Base-by-base conservation (phyloP, 148 eudicot genomes). In the Rhododendron kiyosumense region DNA sequence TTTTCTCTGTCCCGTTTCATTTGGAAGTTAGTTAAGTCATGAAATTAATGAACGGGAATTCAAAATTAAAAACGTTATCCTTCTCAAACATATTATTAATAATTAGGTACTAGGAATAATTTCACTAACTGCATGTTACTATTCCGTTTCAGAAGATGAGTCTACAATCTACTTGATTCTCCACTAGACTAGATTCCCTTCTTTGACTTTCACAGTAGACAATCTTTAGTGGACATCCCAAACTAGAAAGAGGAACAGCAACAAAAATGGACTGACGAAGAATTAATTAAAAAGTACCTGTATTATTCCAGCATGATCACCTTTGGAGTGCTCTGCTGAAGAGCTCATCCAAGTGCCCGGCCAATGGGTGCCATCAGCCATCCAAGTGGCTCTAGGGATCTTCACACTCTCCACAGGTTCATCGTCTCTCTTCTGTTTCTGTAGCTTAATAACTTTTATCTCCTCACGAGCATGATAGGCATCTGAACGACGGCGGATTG, bases 321-420 rank as follows among this genome's bases (percentile, higher is more conserved):
- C 98, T 83, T 77, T 93, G 4, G 96, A 90, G 89, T 96, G 98
- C 61, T 96, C 98, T 0, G 89, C 51, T 45, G 94, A 75, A 89
- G 98, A 79, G 84, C 69, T 88, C 78, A 93, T 78, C 98, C 98
- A 96, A 79, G 98, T 96, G 59, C 98, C 98, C 65, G 98, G 98
- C 98, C 98, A 96, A 88, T 96, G 98, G 49, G 96, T 93, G 82
- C 94, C 94, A 88, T 96, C 98, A 84, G 98, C 96, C 98, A 96
- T 96, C 98, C 98, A 96, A 81, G 98, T 96, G 85, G 98, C 98
- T 88, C 92, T 94, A 24, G 91, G 90, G 69, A 96, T 91, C 92
- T 94, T 94, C 57, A 93, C 79, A 87, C n/a, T 80, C 90, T 94
- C 98, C 22, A 89, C 32, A 28, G 92, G 93, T 79, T 94, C 98